Base-by-base conservation (phyloP, 306 rosid genomes). In the Cyclanthera cordifolia region DNA sequence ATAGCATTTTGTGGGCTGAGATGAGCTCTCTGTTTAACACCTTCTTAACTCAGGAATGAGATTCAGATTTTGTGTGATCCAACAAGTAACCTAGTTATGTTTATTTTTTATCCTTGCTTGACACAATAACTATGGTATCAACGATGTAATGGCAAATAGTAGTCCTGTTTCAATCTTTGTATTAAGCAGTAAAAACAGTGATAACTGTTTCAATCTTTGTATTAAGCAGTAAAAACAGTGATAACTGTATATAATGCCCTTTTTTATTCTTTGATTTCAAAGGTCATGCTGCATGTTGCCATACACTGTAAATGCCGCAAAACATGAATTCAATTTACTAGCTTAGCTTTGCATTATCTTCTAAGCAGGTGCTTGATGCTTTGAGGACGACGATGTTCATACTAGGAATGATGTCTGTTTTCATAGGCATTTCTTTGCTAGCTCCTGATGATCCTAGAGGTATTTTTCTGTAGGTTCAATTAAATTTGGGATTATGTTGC, bases 391-490 rank as follows among this genome's bases (percentile, higher is more conserved):
- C 99, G 28, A 93, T 93, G 99, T 93, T 93, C 78, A 61, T 90
- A 76, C 80, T 90, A 28, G 99, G 99, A 65, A 82, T 90, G 94
- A 68, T 81, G 82, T 93, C 86, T 39, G 99, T 93, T 75, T 93
- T 93, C 34, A 54, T 86, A 73, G 99, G 99, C 79, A 93, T 93
- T 82, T 86, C 94, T 72, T 83, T 93, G 78, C 83, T 93, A 78
- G 99, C 99, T 54, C 99, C 99, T 32, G 99, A 93, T 74, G 99
- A 93, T 24, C 52, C 95, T 10, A 93, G 84, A 86, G 99, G 99
- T 93, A 80, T 74, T 72, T 66, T 46, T 52, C 67, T 21, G 4
- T 66, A 27, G 71, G 69, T 48, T 70, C 46, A 25, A 57, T 39
- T 70, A 53, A 64, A 50, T 63, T 69, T 58, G 53, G 50, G 69